These are phyloP conservation scores for Stagonosporopsis rhizophila DNA, from an alignment of 2,329 filamentous ascomycete genomes.

Conservation along the genomic window DNA sequence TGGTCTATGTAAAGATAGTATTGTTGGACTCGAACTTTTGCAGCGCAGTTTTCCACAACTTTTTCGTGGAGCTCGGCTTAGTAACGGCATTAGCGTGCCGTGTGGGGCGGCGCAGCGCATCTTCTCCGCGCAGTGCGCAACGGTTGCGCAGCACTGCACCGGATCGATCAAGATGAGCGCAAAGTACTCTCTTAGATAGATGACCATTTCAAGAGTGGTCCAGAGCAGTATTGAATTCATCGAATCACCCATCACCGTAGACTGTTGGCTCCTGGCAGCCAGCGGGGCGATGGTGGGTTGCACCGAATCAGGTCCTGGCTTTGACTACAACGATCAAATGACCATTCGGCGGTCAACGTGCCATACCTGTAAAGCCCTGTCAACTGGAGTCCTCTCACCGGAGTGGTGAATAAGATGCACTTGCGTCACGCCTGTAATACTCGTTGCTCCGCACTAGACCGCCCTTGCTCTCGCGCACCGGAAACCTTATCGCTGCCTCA, in stretches of 20 bases:
- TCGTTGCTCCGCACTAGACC: slow-evolving; percentile 7
- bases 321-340: slow-evolving; percentile 5
- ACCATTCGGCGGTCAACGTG: slow-evolving; percentile 9
- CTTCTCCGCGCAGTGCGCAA: slow-evolving; percentile 2
- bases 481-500: slow-evolving; percentile 18
- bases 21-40: slow-evolving; percentile 12
- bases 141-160: slow-evolving; percentile 1
- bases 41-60: slow-evolving; percentile 8
- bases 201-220: not conserved
- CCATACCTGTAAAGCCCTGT: not conserved
- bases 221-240: not conserved
- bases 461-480: slow-evolving; percentile 13
- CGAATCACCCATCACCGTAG: not conserved
- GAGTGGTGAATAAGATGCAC: slow-evolving; percentile 9
- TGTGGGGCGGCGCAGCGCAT: slow-evolving; percentile 14
- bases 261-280: not conserved
- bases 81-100: slow-evolving; percentile 14
- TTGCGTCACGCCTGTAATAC: slow-evolving; percentile 14
- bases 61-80: slow-evolving; percentile 10
- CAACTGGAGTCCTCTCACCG: slow-evolving; percentile 7
- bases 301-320: not conserved
- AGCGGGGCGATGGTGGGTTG: not conserved
- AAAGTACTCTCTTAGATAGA: not conserved
- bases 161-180: not conserved
- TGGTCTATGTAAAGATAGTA: not conserved